A percentile compares a stretch with the other conserved stretches of the same genome.
phyloP scores from a whole-genome alignment of 768 basidiomycete species.

The Lactarius hengduanensis region DNA sequence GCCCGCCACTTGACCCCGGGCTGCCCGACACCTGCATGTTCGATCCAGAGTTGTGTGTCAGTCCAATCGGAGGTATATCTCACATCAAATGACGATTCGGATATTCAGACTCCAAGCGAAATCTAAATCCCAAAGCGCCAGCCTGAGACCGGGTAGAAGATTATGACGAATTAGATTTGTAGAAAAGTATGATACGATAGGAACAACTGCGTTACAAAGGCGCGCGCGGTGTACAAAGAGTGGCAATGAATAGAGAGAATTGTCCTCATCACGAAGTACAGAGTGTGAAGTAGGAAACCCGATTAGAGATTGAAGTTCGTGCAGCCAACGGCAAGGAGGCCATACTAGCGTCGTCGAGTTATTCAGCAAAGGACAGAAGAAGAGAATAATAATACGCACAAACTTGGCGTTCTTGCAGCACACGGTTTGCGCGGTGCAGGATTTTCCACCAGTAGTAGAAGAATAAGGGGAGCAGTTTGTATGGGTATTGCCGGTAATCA shows the following conservation, averaged over 20 bases:
- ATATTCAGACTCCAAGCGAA: neutral
- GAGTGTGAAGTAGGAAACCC: neutral
- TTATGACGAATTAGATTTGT: constrained; percentile 3
- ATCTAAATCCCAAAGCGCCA: neutral
- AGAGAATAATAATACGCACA: neutral
- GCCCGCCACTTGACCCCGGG: no score
- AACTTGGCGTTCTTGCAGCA: neutral
- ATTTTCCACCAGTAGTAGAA: no score
- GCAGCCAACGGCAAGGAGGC: neutral
- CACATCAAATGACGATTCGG: no score
- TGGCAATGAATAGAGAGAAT: constrained; percentile 18
- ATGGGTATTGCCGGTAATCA: no score
- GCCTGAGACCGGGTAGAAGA: neutral
- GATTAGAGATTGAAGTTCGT: neutral
- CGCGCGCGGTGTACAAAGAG: constrained; percentile 11
- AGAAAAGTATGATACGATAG: neutral
- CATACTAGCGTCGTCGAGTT: neutral
- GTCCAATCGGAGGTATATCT: no score
- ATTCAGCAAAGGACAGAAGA: neutral
- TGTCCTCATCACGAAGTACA: neutral
- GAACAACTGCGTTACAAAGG: neutral
- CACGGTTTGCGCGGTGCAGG: neutral
- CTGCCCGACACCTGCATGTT: no score
- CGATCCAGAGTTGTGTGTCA: no score
- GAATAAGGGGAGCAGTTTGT: no score